Evolutionary conservation across 2,329 filamentous ascomycete species (phyloP).

Genomic region (Penicillium sp.): DNA sequence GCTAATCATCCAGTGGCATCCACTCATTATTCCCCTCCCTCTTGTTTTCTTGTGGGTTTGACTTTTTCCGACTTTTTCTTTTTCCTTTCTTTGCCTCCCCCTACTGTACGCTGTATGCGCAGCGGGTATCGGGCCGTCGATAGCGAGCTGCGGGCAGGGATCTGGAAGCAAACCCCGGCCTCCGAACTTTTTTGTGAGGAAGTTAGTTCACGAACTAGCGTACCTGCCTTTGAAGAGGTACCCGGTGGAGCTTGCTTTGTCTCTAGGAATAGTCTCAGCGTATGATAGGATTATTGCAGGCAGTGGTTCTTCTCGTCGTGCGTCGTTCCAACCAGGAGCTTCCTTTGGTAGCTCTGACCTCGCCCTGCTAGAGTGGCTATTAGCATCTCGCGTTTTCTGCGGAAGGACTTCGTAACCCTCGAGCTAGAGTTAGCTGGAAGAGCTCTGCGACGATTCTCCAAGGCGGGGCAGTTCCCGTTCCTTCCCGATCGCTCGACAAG

Average conservation of each 20-base stretch:
- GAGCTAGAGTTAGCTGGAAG: background rate
- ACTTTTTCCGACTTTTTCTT: background rate
- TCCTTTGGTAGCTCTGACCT: background rate
- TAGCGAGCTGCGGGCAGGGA: slow-evolving; percentile 30
- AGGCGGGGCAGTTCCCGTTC: slow-evolving; percentile 18
- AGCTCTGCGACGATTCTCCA: background rate
- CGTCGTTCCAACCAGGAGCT: background rate
- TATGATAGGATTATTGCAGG: background rate
- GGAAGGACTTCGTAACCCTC: background rate
- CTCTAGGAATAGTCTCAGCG: background rate
- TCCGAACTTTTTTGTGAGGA: background rate
- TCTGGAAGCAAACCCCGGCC: slow-evolving; percentile 11
- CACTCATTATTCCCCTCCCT: background rate
- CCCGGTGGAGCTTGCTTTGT: background rate
- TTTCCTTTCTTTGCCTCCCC: slow-evolving; percentile 11
- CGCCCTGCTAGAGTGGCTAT: background rate
- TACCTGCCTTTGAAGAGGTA: slow-evolving; percentile 7
- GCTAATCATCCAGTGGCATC: background rate
- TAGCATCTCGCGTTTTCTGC: background rate
- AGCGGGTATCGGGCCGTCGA: slow-evolving; percentile 32
- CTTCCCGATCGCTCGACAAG: slow-evolving; percentile 13
- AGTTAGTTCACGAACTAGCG: slow-evolving; percentile 1
- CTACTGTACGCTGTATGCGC: slow-evolving; percentile 26
- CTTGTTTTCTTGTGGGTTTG: background rate
- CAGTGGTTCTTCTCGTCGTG: background rate